Percentiles rank a stretch among this genome's conserved stretches.
phyloP scores from a whole-genome alignment of 2,329 filamentous ascomycete species.

The Gyromitra esculenta region DNA sequence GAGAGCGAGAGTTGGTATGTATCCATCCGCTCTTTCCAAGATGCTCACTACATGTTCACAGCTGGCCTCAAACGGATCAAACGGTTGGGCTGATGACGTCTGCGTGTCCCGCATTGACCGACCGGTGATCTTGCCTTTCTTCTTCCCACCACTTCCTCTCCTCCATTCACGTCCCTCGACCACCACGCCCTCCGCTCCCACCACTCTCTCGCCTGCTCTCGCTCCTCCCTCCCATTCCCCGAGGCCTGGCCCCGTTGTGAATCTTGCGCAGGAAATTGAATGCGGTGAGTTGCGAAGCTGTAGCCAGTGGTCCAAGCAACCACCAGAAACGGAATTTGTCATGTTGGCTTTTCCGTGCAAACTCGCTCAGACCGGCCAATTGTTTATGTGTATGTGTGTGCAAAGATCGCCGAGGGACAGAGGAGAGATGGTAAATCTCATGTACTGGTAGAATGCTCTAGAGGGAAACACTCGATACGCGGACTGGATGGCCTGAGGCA shows the following conservation, averaged over 20 bases:
- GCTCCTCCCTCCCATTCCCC: not conserved
- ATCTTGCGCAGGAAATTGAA: not conserved
- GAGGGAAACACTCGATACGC: not conserved
- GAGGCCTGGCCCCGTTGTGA: not conserved
- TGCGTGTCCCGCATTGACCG: conserved; percentile 9
- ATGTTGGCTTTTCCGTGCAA: not conserved
- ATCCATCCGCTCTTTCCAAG: not conserved
- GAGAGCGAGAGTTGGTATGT: not conserved
- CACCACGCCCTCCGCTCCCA: not conserved
- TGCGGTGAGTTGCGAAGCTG: not conserved
- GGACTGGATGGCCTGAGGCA: no score
- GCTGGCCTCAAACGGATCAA: not conserved
- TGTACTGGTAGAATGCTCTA: not conserved
- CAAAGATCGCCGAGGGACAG: not conserved
- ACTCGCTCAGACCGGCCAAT: not conserved
- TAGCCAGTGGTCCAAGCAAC: not conserved
- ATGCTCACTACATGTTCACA: not conserved
- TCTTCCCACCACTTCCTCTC: not conserved
- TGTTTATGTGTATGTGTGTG: not conserved
- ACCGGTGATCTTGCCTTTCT: conserved; percentile 7
- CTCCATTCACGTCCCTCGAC: not conserved
- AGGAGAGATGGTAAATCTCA: not conserved
- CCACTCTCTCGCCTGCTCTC: not conserved
- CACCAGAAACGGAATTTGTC: not conserved
- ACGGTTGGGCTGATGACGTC: not conserved